Evolutionary conservation across 805 yeast species (phyloP).

Genomic region (Suhomyces faveliae): DNA sequence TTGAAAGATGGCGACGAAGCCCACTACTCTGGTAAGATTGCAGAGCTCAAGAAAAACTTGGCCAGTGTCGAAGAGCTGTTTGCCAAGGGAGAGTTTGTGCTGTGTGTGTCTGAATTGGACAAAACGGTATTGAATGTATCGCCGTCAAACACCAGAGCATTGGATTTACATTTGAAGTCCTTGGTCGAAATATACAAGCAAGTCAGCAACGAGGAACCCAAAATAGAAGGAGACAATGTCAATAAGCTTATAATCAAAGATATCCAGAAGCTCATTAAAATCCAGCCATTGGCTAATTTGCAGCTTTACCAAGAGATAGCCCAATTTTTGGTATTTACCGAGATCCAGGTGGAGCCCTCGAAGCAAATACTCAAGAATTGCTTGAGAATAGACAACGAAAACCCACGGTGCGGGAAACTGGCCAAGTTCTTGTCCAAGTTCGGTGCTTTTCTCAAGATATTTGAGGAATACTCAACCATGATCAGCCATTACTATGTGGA

Average conservation of each 20-base stretch:
- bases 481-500: constrained; percentile 25
- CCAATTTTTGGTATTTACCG: constrained; percentile 43
- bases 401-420: constrained; percentile 52
- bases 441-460: constrained; percentile 33
- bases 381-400: constrained; percentile 75
- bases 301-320: constrained; percentile 25
- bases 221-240: constrained; percentile 4
- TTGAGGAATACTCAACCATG: constrained; percentile 46
- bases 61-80: constrained; percentile 11
- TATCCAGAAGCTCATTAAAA: constrained; percentile 24
- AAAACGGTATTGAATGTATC: constrained; percentile 30
- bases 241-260: constrained; percentile 22
- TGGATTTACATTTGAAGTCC: constrained; percentile 29
- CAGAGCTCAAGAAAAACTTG: constrained; percentile 13
- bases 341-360: constrained; percentile 52
- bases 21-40: not conserved
- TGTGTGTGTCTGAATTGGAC: constrained; percentile 29
- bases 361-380: constrained; percentile 60
- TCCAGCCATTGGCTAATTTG: constrained; percentile 27
- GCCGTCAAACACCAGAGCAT: constrained; percentile 41
- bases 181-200: constrained; percentile 15
- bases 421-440: constrained; percentile 55
- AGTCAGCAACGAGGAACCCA: constrained; percentile 1
- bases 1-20: constrained; percentile 11
- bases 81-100: constrained; percentile 17